Evolutionary conservation across 306 rosid genomes (phyloP).

Genomic region (Corylus heterophylla): DNA sequence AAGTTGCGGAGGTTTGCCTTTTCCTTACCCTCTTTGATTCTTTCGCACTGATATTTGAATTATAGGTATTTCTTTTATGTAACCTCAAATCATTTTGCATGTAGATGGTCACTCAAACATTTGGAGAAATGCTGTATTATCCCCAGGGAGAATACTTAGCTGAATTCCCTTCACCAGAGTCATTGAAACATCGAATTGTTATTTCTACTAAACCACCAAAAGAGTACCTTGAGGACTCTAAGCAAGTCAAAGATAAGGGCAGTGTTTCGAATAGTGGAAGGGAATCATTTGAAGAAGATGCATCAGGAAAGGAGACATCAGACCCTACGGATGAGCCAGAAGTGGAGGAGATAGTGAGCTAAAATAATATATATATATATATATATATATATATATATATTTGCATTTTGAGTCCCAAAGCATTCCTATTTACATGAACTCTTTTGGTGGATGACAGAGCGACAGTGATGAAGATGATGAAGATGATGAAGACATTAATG

Average conservation of each 20-base stretch:
- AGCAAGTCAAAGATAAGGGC: conserved; percentile 42
- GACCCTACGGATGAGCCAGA: conserved; percentile 34
- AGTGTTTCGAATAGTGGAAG: conserved; percentile 33
- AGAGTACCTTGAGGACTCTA: conserved; percentile 50
- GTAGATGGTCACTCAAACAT: conserved; percentile 63
- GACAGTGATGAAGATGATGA: conserved; percentile 57
- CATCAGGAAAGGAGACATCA: conserved; percentile 26
- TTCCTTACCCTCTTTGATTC: neutral
- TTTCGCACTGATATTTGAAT: neutral
- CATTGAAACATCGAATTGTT: conserved; percentile 59
- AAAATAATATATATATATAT: neutral
- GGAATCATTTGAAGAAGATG: conserved; percentile 49
- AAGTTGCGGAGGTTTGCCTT: conserved; percentile 72
- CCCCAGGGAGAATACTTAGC: conserved; percentile 50
- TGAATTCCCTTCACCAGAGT: conserved; percentile 89
- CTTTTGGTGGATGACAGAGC: conserved; percentile 37
- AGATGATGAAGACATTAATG: conserved; percentile 48
- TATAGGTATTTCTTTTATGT: conserved; percentile 1
- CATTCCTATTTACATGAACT: conserved; percentile 3
- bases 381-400: neutral
- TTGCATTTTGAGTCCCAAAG: conserved; percentile 16
- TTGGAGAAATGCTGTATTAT: conserved; percentile 73
- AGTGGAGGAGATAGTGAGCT: conserved; percentile 51
- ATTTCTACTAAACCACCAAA: conserved; percentile 91
- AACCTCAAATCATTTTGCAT: conserved; percentile 23